Conservation (phyloP, 2,329 filamentous ascomycete genomes). For the Sclerotinia borealis region DNA sequence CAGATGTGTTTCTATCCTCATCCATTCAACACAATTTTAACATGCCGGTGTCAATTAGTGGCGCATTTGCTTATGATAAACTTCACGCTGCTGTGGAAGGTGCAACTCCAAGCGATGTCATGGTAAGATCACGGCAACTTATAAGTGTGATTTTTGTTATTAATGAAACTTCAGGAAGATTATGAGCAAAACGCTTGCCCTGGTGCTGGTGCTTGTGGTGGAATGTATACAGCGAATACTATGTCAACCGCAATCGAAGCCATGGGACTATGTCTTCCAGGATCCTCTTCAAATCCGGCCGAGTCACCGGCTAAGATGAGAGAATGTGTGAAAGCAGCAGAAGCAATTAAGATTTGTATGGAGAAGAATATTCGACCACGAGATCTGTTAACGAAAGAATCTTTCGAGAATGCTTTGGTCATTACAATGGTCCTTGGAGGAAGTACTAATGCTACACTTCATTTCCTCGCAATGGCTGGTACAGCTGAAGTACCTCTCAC, state of each 20-base stretch:
- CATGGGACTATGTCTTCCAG: conserved; percentile 62
- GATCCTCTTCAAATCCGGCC: conserved; percentile 64
- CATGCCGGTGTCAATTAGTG: conserved; percentile 32
- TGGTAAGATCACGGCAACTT: conserved; percentile 35
- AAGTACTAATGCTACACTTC: conserved; percentile 64
- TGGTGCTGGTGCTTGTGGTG: conserved; percentile 62
- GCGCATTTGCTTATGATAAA: conserved; percentile 72
- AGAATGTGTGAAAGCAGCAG: conserved; percentile 62
- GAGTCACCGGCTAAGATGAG: conserved; percentile 64
- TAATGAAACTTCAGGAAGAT: conserved; percentile 46
- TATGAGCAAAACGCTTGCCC: conserved; percentile 64
- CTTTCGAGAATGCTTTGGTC: conserved; percentile 66
- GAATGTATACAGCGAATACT: conserved; percentile 75
- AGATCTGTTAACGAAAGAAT: conserved; percentile 61
- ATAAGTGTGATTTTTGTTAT: background rate
- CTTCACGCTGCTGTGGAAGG: conserved; percentile 64
- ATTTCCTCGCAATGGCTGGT: conserved; percentile 66
- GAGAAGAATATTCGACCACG: conserved; percentile 62
- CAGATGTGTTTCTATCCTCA: background rate
- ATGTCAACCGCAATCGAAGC: conserved; percentile 70
- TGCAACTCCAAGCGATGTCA: conserved; percentile 66
- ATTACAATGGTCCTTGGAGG: conserved; percentile 70
- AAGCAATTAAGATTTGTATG: conserved; percentile 62
- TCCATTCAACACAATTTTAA: background rate
- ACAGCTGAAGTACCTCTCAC: conserved; percentile 53